Base-by-base conservation (phyloP, 1,139 yeast species). In the Zygotorulaspora mrakii region DNA sequence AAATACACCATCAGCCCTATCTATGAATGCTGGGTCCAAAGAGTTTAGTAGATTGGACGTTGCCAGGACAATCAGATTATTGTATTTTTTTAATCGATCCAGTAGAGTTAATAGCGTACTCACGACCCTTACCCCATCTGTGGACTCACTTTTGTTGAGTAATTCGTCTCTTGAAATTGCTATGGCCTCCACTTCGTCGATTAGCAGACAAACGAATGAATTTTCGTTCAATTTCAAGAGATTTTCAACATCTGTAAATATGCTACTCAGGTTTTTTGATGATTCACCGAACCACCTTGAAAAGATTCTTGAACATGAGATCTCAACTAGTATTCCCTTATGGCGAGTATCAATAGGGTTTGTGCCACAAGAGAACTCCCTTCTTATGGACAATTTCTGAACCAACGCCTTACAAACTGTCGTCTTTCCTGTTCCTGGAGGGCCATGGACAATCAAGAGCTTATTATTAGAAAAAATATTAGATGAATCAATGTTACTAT, bases 351-450 rank as follows among this genome's bases (percentile, higher is more conserved):
- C 34, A 11, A 42, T 22, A 13, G 45, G 40, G 3, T 58, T 54
- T 25, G 37, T 27, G 11, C 38, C 33, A 7, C 26, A 31, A 11
- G 43, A 21, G 30, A 33, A 22, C 18, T 33, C 43, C n/a, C 43
- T 46, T 31, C 59, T 43, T 9, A 62, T 56, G 17, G 68, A 52
- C 17, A 66, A 33, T 45, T 65, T 65, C 33, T 66, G 70, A 26
- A 68, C 57, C 5, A 67, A 29, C 0, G 76, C 69, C 41, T 64
- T 70, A 22, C 76, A 73, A 26, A 73, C 48, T 1, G 76, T 68
- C 1, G 77, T 71, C 52, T 74, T 74, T 5, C 79, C 77, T 9
- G 76, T 70, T 2, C 78, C 78, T 1, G 78, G 76, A 5, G 76
- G 74, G 0, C 77, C 78, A 38, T 67, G 64, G 1, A 67, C 48